Evolutionary conservation across 805 yeast genomes (phyloP).

Genomic region (Kodamaea sagamina): DNA sequence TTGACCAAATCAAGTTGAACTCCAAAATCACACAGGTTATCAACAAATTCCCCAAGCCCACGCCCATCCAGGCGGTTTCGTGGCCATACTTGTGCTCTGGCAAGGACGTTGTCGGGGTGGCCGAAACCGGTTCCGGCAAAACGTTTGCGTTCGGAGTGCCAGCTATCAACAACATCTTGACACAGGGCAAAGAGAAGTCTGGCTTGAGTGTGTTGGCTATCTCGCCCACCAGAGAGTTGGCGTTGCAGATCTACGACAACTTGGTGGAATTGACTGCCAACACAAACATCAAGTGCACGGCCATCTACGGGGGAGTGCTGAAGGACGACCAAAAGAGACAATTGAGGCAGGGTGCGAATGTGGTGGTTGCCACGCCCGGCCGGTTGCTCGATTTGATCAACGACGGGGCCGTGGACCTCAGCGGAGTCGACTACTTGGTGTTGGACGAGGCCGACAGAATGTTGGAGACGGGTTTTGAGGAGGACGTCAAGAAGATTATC

Average conservation of each 20-base stretch:
- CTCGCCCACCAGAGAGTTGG: constrained; percentile 97
- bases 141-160: constrained; percentile 98
- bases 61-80: constrained; percentile 91
- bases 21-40: constrained; percentile 60
- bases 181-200: constrained; percentile 33
- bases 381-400: constrained; percentile 86
- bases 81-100: constrained; percentile 88
- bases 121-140: constrained; percentile 98
- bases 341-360: constrained; percentile 59
- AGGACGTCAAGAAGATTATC: constrained; percentile 86
- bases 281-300: constrained; percentile 68
- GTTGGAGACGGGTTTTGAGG: constrained; percentile 98
- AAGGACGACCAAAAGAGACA: constrained; percentile 85
- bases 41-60: constrained; percentile 80
- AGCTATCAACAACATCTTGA: constrained; percentile 72
- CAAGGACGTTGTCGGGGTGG: constrained; percentile 92
- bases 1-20: constrained; percentile 57
- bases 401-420: constrained; percentile 78
- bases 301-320: constrained; percentile 97
- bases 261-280: constrained; percentile 63
- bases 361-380: constrained; percentile 98
- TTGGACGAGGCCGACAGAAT: constrained; percentile 98
- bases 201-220: constrained; percentile 78
- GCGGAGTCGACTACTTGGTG: constrained; percentile 72
- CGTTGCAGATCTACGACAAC: constrained; percentile 89